phyloP scores from a whole-genome alignment of 106 monocot species.

The Ottelia alismoides region DNA sequence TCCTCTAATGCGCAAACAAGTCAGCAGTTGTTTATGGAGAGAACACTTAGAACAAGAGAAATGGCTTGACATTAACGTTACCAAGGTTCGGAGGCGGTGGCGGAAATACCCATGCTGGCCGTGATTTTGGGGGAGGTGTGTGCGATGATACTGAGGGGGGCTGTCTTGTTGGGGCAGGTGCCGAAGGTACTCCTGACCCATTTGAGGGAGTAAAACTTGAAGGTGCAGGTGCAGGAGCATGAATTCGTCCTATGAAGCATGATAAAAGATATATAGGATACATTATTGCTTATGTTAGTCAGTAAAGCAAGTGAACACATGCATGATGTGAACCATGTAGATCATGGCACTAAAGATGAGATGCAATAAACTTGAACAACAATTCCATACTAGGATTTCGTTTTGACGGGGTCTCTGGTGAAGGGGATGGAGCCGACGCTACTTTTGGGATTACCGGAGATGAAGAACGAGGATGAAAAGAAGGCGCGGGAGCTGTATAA shows the following conservation, averaged over 20 bases:
- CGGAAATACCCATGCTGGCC: constrained; percentile 33
- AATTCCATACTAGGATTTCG: constrained; percentile 12
- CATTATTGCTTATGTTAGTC: not conserved
- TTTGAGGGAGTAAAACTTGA: not conserved
- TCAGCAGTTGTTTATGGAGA: not conserved
- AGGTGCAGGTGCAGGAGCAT: constrained; percentile 6
- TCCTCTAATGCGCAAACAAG: not conserved
- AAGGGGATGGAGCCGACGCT: constrained; percentile 16
- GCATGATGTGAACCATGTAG: not conserved
- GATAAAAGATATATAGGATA: not conserved
- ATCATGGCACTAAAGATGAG: not conserved
- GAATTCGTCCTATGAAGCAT: not conserved
- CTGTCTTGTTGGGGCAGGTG: not conserved
- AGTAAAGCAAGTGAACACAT: not conserved
- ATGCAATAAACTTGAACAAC: not conserved
- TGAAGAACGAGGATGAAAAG: constrained; percentile 8
- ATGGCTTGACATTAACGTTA: constrained; percentile 5
- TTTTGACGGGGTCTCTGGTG: constrained; percentile 14
- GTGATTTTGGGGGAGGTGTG: constrained; percentile 15
- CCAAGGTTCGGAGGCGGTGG: constrained; percentile 84
- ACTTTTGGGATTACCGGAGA: constrained; percentile 11
- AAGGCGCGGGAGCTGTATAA: not conserved
- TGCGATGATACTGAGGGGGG: constrained; percentile 14
- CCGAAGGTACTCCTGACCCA: not conserved
- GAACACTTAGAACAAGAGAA: not conserved